Evolutionary conservation across 1,139 yeast species (phyloP).

Genomic region (Debaryomyces coudertii): DNA sequence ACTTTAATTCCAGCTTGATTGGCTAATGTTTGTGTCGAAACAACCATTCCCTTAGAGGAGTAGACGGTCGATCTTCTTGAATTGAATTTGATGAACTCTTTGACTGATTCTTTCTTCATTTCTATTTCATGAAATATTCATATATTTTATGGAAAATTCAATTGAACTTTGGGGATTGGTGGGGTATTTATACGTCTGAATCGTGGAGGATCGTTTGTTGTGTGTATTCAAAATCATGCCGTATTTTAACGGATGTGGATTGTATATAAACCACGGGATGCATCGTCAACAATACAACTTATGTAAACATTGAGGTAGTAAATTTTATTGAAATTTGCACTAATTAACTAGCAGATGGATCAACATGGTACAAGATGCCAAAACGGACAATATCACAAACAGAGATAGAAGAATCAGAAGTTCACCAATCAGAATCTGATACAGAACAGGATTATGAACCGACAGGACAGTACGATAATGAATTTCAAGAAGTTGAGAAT

Average conservation of each 20-base stretch:
- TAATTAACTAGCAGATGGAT: background rate
- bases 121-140: too few species aligned
- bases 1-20: conserved; percentile 73
- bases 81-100: conserved; percentile 28
- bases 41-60: conserved; percentile 73
- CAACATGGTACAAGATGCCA: background rate
- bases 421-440: background rate
- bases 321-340: background rate
- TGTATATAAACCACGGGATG: background rate
- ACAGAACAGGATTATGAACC: background rate
- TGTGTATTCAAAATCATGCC: background rate
- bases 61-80: conserved; percentile 80
- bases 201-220: background rate
- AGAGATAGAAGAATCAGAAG: conserved; percentile 1
- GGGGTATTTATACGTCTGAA: background rate
- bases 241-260: background rate
- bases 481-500: conserved; percentile 5
- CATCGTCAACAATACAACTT: background rate
- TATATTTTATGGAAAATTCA: background rate
- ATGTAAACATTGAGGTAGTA: background rate
- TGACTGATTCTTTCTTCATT: background rate
- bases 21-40: conserved; percentile 78
- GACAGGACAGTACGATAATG: background rate
- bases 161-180: background rate
- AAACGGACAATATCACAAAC: conserved; percentile 2